Percentiles rank a stretch among this genome's conserved stretches.
phyloP scores from a whole-genome alignment of 1,139 yeast genomes.

The Geotrichum histeridarum region DNA sequence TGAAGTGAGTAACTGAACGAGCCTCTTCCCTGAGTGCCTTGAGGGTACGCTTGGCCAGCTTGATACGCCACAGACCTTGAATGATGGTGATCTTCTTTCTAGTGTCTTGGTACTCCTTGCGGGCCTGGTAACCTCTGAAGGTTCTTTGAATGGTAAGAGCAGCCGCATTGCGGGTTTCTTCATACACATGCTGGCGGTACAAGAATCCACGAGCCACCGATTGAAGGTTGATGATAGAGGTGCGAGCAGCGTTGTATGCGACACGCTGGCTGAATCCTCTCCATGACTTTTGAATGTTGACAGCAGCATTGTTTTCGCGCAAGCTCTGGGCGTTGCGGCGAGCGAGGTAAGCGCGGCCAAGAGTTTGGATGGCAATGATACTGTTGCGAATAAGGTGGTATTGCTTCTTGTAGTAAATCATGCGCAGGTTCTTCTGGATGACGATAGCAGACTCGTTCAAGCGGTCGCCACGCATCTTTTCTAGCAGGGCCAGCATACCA shows the following conservation, averaged over 20 bases:
- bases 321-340: constrained; percentile 56
- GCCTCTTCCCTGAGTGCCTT: constrained; percentile 70
- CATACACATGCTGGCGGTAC: constrained; percentile 48
- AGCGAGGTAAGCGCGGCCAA: constrained; percentile 57
- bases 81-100: constrained; percentile 57
- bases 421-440: constrained; percentile 82
- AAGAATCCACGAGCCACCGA: constrained; percentile 61
- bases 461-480: constrained; percentile 76
- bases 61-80: constrained; percentile 76
- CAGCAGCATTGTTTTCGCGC: constrained; percentile 62
- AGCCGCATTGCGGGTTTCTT: constrained; percentile 53
- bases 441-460: constrained; percentile 70
- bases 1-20: constrained; percentile 80
- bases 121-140: constrained; percentile 54
- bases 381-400: constrained; percentile 55
- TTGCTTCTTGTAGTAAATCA: constrained; percentile 55
- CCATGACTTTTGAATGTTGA: constrained; percentile 62
- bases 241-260: constrained; percentile 43
- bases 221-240: constrained; percentile 59
- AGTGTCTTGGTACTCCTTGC: constrained; percentile 43
- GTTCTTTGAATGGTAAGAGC: constrained; percentile 67
- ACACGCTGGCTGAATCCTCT: constrained; percentile 61
- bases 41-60: constrained; percentile 63
- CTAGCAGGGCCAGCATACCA: constrained; percentile 86
- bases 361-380: constrained; percentile 54